phyloP scores from a whole-genome alignment of 2,329 filamentous ascomycete species.

The Phaeosphaeria sp. region DNA sequence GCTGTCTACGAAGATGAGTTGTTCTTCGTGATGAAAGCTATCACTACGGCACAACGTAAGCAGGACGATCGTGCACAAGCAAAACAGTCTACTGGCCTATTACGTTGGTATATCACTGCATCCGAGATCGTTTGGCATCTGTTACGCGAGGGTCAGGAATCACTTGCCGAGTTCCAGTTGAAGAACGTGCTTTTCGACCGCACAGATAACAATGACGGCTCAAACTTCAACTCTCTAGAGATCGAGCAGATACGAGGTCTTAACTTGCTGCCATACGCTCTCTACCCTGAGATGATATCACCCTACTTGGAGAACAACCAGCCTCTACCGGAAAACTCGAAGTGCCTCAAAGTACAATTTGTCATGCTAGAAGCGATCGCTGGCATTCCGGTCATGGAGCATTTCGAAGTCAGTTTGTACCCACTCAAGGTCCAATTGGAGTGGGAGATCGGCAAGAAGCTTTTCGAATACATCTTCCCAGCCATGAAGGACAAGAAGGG shows the following conservation, averaged over 20 bases:
- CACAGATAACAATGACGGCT: slow-evolving; percentile 95
- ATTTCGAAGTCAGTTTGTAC: slow-evolving; percentile 93
- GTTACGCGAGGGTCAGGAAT: slow-evolving; percentile 83
- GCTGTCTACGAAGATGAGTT: slow-evolving; percentile 92
- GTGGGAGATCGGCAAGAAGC: slow-evolving; percentile 85
- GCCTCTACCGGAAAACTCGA: slow-evolving; percentile 65
- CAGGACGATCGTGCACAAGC: slow-evolving; percentile 68
- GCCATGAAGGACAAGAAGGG: slow-evolving; percentile 66
- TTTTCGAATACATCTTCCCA: slow-evolving; percentile 98
- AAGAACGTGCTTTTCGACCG: slow-evolving; percentile 91
- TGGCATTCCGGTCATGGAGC: slow-evolving; percentile 94
- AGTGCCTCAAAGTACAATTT: slow-evolving; percentile 96
- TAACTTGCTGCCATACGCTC: slow-evolving; percentile 86
- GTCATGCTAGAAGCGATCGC: slow-evolving; percentile 98
- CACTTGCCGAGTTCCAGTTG: slow-evolving; percentile 90
- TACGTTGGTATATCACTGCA: slow-evolving; percentile 93
- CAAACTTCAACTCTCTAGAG: slow-evolving; percentile 90
- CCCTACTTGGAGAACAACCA: slow-evolving; percentile 76
- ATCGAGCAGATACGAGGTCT: slow-evolving; percentile 87
- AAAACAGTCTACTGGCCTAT: slow-evolving; percentile 75
- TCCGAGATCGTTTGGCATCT: slow-evolving; percentile 98
- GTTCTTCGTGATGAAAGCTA: slow-evolving; percentile 99
- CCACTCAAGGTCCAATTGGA: slow-evolving; percentile 94
- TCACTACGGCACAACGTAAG: slow-evolving; percentile 92
- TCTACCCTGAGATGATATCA: slow-evolving; percentile 95